These are phyloP conservation scores for Candida insectalens DNA, from an alignment of 805 yeast genomes.

Conservation along the genomic window DNA sequence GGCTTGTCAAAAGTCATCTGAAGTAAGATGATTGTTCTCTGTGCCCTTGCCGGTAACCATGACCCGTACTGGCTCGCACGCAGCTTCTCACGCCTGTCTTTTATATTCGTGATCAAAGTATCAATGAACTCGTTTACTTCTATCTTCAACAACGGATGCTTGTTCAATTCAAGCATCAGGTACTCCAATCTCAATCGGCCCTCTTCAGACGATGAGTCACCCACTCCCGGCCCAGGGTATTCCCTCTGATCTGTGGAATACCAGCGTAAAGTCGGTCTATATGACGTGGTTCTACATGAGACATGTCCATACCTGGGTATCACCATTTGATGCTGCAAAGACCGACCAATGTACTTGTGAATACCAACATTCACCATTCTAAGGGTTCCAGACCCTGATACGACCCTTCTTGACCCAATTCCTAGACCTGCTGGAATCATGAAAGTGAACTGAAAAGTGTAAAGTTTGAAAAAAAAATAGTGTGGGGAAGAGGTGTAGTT, in stretches of 20 bases:
- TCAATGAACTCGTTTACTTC: constrained; percentile 1
- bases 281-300: too few species aligned
- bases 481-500: too few species aligned
- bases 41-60: neutral
- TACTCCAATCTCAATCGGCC: constrained; percentile 8
- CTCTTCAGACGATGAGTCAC: constrained; percentile 3
- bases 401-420: too few species aligned
- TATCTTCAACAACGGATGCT: constrained; percentile 2
- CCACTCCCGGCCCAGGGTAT: constrained; percentile 8
- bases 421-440: too few species aligned
- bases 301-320: too few species aligned
- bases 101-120: neutral
- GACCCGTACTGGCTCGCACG: neutral
- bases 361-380: too few species aligned
- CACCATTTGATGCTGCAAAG: too few species aligned
- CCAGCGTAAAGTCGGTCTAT: too few species aligned
- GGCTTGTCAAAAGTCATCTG: constrained; percentile 4
- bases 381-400: too few species aligned
- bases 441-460: too few species aligned
- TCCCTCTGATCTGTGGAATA: too few species aligned
- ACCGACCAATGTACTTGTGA: neutral
- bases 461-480: too few species aligned
- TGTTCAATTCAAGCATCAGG: constrained; percentile 5
- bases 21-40: constrained; percentile 3
- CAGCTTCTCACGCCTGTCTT: neutral